Base-by-base conservation (phyloP, 176 grass and related monocot genomes). In the Themeda triandra region DNA sequence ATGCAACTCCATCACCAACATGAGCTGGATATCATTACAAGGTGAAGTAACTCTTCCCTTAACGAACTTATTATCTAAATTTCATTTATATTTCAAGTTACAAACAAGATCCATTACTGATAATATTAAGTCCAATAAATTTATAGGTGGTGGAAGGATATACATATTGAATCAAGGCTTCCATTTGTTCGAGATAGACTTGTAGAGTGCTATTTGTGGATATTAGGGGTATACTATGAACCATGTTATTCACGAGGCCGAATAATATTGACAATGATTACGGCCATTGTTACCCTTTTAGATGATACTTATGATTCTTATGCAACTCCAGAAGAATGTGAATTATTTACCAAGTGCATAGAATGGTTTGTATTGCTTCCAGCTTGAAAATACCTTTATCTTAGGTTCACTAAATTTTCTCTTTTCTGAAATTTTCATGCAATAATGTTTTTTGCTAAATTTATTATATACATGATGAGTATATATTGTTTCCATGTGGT, bases 221-320 rank as follows among this genome's bases (percentile, higher is more conserved):
- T 63, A 0, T 8, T 78, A 5, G 76, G 76, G 25, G 56, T 78
- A 78, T 78, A 78, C 13, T 78, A 42, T 42, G 56, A 78, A 78
- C 76, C 76, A 42, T 41, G 58, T 4, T 11, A 44, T 40, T 78
- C 76, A 12, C 24, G 58, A 44, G 76, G n/a, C 6, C 58, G 58
- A 10, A 29, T 63, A 21, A 78, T 78, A 64, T 21, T 30, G 24
- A 21, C 58, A 78, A 78, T 28, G 58, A 17, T 78, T 37, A 3
- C 23, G 21, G 3, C 37, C 2, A 44, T 78, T 44, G 15, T 3
- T 0, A 12, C 24, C 8, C 10, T 78, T 0, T 21, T 64, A 4
- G 37, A 64, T 1, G 76, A 78, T 30, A 78, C 19, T 0, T 78
- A 12, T 30, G 76, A 78, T 78, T 41, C n/a, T 8, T 78, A 64